A percentile compares a stretch with the other conserved stretches of the same genome.
Conservation (phyloP, 495 filamentous ascomycete species). For the Lentithecium fluviatile region DNA sequence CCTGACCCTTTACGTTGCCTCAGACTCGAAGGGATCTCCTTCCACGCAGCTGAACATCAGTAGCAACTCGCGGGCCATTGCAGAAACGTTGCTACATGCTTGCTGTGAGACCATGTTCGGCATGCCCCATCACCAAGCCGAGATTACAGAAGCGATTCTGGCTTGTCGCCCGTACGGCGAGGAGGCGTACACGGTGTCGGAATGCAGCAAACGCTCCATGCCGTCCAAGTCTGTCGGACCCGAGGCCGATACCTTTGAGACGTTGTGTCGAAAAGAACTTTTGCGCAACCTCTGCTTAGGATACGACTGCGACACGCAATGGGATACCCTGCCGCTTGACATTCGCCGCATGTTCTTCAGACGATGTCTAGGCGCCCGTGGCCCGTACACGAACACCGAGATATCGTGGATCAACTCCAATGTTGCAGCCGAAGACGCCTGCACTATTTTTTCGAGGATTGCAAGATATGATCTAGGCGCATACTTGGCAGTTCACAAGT, state of each 20-base stretch:
- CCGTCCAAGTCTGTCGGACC: conserved; percentile 2
- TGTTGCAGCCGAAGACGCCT: conserved; percentile 31
- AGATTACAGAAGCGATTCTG: conserved; percentile 51
- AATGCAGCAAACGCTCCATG: conserved; percentile 36
- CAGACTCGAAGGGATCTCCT: conserved; percentile 40
- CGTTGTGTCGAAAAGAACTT: conserved; percentile 26
- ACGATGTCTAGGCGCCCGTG: conserved; percentile 34
- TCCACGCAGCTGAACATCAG: conserved; percentile 47
- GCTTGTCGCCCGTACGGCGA: conserved; percentile 16
- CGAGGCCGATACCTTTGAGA: conserved; percentile 18
- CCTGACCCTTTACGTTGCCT: conserved; percentile 48
- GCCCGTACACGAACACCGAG: conserved; percentile 27
- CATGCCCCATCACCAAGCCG: conserved; percentile 53
- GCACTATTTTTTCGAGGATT: conserved; percentile 30
- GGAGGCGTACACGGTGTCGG: conserved; percentile 29
- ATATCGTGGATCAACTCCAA: conserved; percentile 36
- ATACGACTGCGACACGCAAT: conserved; percentile 38
- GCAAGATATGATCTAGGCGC: conserved; percentile 40
- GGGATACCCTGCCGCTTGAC: conserved; percentile 37
- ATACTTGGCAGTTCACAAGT: conserved; percentile 31
- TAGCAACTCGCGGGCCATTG: conserved; percentile 52
- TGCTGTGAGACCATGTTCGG: conserved; percentile 51
- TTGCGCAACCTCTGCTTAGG: conserved; percentile 40
- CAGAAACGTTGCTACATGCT: conserved; percentile 57
- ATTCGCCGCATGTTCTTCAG: conserved; percentile 36